These are phyloP conservation scores for Colletotrichum paranaense DNA, from an alignment of 2,329 filamentous ascomycete species.

Conservation along the genomic window DNA sequence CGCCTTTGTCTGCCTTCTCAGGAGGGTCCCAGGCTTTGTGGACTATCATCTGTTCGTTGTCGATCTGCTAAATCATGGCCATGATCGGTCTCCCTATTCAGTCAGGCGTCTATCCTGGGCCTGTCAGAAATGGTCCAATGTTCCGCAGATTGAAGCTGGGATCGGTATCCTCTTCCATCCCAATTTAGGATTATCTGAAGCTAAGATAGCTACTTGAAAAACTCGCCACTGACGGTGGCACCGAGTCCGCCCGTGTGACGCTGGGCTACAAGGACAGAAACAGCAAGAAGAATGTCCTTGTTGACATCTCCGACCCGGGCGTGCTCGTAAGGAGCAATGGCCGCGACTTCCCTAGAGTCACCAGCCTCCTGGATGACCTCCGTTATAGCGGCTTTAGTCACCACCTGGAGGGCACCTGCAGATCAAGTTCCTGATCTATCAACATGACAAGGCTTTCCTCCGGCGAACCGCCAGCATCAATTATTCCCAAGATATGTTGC, in stretches of 20 bases:
- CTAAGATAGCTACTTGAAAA: background rate
- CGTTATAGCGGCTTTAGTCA: no score
- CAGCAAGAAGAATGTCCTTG: background rate
- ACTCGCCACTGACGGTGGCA: background rate
- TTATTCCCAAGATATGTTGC: background rate
- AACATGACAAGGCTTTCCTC: background rate
- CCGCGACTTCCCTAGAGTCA: background rate
- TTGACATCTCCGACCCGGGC: background rate
- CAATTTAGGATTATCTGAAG: background rate
- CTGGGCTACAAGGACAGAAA: background rate
- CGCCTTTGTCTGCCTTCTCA: no score
- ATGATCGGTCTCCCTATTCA: background rate
- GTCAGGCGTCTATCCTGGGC: background rate
- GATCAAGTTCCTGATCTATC: background rate
- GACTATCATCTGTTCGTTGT: background rate
- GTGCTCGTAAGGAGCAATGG: background rate
- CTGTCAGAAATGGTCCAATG: background rate
- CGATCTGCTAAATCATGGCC: background rate
- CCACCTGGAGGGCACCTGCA: background rate
- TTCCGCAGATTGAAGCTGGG: background rate
- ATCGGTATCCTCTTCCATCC: background rate
- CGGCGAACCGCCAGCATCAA: no score
- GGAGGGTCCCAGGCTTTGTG: background rate
- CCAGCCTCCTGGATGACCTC: background rate
- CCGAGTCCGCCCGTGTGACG: background rate